Percentiles rank a stretch among this genome's conserved stretches.
Conservation (phyloP, 2,329 filamentous ascomycete species). For the Phaeosphaeria sp. region DNA sequence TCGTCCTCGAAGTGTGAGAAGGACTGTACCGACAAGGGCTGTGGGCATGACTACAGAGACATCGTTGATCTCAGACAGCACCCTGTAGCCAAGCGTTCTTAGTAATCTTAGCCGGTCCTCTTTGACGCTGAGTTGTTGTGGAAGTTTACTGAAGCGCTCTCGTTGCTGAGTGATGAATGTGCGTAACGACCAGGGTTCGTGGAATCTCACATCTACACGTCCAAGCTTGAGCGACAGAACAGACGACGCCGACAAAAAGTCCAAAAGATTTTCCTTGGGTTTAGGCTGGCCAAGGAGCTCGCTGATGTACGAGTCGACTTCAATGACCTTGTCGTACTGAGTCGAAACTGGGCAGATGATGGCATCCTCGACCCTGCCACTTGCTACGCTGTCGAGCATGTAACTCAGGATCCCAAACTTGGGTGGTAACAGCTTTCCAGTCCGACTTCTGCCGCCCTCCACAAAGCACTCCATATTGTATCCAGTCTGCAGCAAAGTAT, state of each 20-base stretch:
- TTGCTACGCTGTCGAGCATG: conserved; percentile 86
- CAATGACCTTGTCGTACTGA: conserved; percentile 98
- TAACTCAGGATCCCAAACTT: conserved; percentile 97
- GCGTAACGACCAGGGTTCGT: conserved; percentile 91
- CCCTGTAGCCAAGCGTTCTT: conserved; percentile 87
- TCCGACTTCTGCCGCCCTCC: conserved; percentile 92
- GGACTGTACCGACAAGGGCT: conserved; percentile 89
- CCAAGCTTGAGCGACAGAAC: conserved; percentile 88
- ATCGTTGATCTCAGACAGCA: conserved; percentile 91
- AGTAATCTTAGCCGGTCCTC: conserved; percentile 73
- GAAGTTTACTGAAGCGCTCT: conserved; percentile 57
- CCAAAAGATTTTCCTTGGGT: conserved; percentile 89
- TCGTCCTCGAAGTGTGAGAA: conserved; percentile 87
- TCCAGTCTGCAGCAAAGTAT: conserved; percentile 86
- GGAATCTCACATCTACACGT: conserved; percentile 92
- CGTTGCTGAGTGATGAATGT: conserved; percentile 82
- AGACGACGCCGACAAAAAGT: conserved; percentile 88
- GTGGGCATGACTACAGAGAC: conserved; percentile 99
- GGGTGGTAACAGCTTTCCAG: conserved; percentile 89
- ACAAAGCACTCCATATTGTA: conserved; percentile 98
- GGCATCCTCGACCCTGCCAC: conserved; percentile 85
- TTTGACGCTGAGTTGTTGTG: conserved; percentile 43
- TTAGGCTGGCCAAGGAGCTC: conserved; percentile 94
- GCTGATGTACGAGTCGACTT: conserved; percentile 88
- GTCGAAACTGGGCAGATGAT: conserved; percentile 96